Evolutionary conservation across 257 asterid genomes (phyloP).

Genomic region (Verbena officinalis): DNA sequence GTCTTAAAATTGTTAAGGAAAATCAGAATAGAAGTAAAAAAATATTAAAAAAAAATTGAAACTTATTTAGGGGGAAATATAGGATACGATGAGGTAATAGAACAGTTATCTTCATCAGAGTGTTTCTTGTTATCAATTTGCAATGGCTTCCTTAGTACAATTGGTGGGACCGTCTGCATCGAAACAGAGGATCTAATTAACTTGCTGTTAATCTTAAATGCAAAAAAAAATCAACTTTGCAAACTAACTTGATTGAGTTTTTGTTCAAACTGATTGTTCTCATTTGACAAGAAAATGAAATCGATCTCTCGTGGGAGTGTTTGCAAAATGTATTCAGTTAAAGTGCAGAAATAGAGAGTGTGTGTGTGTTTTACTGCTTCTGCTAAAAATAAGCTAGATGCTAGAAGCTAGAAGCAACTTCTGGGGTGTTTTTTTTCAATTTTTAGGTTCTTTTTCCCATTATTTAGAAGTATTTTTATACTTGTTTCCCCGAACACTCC

Average conservation of each 20-base stretch:
- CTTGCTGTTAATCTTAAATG: slow-evolving; percentile 18
- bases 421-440: no score
- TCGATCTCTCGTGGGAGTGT: neutral
- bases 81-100: slow-evolving; percentile 71
- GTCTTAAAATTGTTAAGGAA: slow-evolving; percentile 50
- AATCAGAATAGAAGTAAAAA: slow-evolving; percentile 16
- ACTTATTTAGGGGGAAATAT: slow-evolving; percentile 19
- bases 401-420: no score
- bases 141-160: slow-evolving; percentile 58
- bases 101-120: slow-evolving; percentile 73
- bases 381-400: no score
- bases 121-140: slow-evolving; percentile 73
- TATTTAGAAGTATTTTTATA: no score
- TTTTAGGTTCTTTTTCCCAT: no score
- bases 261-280: no score
- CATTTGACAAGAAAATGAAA: neutral
- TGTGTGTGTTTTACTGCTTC: no score
- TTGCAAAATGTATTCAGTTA: no score
- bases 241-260: slow-evolving; percentile 9
- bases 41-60: slow-evolving; percentile 7
- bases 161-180: slow-evolving; percentile 53
- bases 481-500: no score
- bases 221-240: slow-evolving; percentile 17
- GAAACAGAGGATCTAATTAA: slow-evolving; percentile 27
- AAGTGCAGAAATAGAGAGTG: no score